phyloP scores from a whole-genome alignment of 805 yeast species.

The Saturnispora quitensis region DNA sequence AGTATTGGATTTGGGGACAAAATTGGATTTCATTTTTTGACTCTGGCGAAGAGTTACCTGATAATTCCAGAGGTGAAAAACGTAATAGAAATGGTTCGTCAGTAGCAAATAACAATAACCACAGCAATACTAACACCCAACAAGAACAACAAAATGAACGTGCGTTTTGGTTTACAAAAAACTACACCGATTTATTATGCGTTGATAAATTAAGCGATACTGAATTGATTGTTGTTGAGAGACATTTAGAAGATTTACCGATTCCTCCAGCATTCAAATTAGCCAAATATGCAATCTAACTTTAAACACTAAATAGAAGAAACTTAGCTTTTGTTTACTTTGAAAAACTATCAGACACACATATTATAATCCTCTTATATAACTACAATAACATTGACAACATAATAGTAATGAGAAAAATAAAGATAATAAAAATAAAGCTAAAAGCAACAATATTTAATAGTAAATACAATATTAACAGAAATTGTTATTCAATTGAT shows the following conservation, averaged over 20 bases:
- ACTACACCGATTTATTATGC: slow-evolving; percentile 62
- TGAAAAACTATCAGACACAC: not conserved
- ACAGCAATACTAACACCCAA: slow-evolving; percentile 1
- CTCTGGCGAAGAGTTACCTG: slow-evolving; percentile 22
- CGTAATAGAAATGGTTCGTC: slow-evolving; percentile 27
- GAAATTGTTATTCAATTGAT: not conserved
- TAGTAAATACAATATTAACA: not conserved
- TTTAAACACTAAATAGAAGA: too few relatives aligned
- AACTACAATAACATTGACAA: not conserved
- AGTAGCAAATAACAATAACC: slow-evolving; percentile 5
- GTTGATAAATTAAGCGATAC: slow-evolving; percentile 43
- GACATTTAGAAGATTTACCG: slow-evolving; percentile 51
- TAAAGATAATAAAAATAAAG: too few relatives aligned
- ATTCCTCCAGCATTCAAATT: slow-evolving; percentile 57
- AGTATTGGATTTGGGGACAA: slow-evolving; percentile 82
- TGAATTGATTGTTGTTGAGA: slow-evolving; percentile 67
- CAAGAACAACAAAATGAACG: slow-evolving; percentile 24
- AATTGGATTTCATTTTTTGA: slow-evolving; percentile 76
- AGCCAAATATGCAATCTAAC: slow-evolving; percentile 35
- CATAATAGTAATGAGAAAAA: not conserved
- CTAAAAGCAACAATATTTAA: not conserved
- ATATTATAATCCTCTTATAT: not conserved
- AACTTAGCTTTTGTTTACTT: slow-evolving; percentile 19
- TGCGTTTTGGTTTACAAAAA: slow-evolving; percentile 67
- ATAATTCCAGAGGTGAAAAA: slow-evolving; percentile 17